Base-by-base conservation (phyloP, 768 basidiomycete genomes). In the Tephrocybe sp. region DNA sequence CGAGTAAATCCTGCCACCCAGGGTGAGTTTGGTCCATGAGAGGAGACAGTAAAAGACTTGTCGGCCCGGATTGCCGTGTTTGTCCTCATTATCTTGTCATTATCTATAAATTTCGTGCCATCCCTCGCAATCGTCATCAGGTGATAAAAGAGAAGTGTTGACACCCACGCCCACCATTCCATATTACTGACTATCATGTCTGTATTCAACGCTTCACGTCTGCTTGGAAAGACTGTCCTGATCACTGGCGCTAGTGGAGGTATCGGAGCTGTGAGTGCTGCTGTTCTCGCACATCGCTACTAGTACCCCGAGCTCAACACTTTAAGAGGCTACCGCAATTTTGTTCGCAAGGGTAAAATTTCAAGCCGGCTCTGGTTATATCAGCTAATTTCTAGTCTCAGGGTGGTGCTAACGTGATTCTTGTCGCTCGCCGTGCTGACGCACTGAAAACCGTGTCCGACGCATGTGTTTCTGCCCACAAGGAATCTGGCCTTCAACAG, bases 171-270 rank as follows among this genome's bases (percentile, higher is more conserved):
- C 33, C 33, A 25, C 19, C 5, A 22, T 41, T 23, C 34, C 18
- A 29, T 5, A 13, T 15, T 31, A 22, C 18, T 42, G 24, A 31
- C 18, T 7, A 21, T 42, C 30, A 90, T 90, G 88, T 85, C 88
- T 25, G 66, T 93, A 45, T 93, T 93, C 79, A 88, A 87, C 64
- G 75, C 86, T 36, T 79, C 87, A 44, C 83, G 87, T 58, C 70
- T 93, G n/a, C 64, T 86, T 33, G 87, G 86, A 60, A 92, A 93
- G 69, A 91, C 84, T 27, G 87, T 92, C 50, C 78, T 95, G 42
- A 78, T 95, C 53, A 95, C 93, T 23, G 93, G 93, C 18, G 92
- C 93, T 3, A 90, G 88, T 63, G 80, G 86, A 36, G 93, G 93
- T 37, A 95, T 95, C 55, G 93, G 93, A 48, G 87, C 91, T 47